Conservation (phyloP, 768 basidiomycete species). For the Boletus reticulatus region DNA sequence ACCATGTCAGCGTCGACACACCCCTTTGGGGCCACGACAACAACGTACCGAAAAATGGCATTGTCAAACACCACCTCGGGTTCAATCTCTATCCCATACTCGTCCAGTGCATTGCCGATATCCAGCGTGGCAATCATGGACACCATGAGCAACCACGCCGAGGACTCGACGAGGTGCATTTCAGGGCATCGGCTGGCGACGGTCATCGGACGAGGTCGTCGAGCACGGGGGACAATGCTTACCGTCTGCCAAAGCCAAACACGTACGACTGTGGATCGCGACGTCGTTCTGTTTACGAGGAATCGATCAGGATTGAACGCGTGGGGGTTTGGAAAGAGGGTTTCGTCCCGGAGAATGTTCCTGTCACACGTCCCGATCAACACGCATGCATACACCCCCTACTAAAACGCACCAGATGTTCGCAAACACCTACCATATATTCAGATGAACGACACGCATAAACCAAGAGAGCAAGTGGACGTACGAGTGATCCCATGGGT, state of each 20-base stretch:
- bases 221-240: neutral
- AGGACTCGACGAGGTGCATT: conserved; percentile 57
- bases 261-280: conserved; percentile 45
- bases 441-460: conserved; percentile 5
- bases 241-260: conserved; percentile 50
- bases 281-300: conserved; percentile 31
- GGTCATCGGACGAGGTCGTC: neutral
- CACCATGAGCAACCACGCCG: conserved; percentile 57
- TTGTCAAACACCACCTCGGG: conserved; percentile 57
- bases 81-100: conserved; percentile 45
- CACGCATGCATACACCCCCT: neutral
- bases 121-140: conserved; percentile 58
- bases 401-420: conserved; percentile 52
- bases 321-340: conserved; percentile 48
- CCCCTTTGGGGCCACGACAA: neutral
- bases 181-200: conserved; percentile 59
- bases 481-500: conserved; percentile 59
- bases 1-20: neutral
- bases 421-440: conserved; percentile 41
- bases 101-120: conserved; percentile 51
- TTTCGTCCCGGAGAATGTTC: conserved; percentile 47
- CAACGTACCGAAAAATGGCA: conserved; percentile 57
- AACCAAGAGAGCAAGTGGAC: conserved; percentile 6
- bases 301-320: conserved; percentile 56
- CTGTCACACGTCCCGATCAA: conserved; percentile 26